Percentiles rank a stretch among this genome's conserved stretches.
These are phyloP conservation scores for Mycena latifolia DNA, from an alignment of 768 basidiomycete species.

Conservation along the genomic window DNA sequence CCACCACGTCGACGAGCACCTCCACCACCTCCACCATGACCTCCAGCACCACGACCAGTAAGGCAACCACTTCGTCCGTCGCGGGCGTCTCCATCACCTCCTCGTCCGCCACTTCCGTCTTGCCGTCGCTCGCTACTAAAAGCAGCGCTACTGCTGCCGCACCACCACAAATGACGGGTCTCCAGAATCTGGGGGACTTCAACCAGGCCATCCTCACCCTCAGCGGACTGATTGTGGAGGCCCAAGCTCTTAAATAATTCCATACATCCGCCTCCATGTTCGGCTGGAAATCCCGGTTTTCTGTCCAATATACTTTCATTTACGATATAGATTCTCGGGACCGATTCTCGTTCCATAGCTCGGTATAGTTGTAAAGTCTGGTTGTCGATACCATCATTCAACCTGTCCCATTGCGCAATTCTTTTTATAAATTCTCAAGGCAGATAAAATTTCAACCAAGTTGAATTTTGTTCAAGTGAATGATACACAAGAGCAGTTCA, in stretches of 20 bases:
- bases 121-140: background rate
- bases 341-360: no score
- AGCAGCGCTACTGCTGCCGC: background rate
- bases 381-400: no score
- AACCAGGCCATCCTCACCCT: constrained; percentile 14
- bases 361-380: no score
- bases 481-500: background rate
- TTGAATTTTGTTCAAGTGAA: background rate
- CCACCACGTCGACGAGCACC: constrained; percentile 5
- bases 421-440: no score
- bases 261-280: no score
- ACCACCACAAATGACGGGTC: background rate
- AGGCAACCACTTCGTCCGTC: background rate
- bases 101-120: background rate
- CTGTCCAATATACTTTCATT: no score
- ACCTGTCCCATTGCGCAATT: no score
- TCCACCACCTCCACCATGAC: background rate
- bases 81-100: background rate
- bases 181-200: constrained; percentile 20
- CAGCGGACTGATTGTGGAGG: background rate
- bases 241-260: background rate
- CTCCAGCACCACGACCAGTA: background rate
- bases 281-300: no score
- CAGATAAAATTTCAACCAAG: background rate
- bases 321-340: no score